Evolutionary conservation across 2,329 filamentous ascomycete species (phyloP).

Genomic region (Xylaria sp.): DNA sequence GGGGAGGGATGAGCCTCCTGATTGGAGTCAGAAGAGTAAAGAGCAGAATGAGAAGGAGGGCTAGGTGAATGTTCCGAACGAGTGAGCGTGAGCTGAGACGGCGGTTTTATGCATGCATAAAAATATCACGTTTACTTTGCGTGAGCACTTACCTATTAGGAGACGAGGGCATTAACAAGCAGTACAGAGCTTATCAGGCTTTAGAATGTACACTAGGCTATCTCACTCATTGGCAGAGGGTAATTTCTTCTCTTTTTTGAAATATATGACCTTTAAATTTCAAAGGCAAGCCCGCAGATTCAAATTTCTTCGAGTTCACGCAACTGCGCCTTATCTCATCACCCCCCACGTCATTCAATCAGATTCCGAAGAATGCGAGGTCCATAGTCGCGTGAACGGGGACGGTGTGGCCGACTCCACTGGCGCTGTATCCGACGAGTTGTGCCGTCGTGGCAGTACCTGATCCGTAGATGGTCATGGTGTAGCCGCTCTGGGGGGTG

Average conservation of each 20-base stretch:
- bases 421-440: conserved; percentile 44
- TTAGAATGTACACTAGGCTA: no score
- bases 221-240: not conserved
- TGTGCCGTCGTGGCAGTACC: conserved; percentile 37
- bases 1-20: conserved; percentile 64
- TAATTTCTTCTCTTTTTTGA: not conserved
- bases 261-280: not conserved
- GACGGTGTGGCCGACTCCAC: conserved; percentile 44
- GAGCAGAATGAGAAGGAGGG: conserved; percentile 62
- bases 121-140: no score
- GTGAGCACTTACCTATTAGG: no score
- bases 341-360: not conserved
- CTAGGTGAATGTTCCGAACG: conserved; percentile 50
- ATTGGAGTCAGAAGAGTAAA: conserved; percentile 63
- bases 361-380: conserved; percentile 45
- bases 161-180: no score
- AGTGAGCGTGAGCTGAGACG: not conserved
- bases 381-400: conserved; percentile 43
- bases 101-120: no score
- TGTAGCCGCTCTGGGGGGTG: conserved; percentile 45
- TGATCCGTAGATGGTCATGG: conserved; percentile 46
- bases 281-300: not conserved
- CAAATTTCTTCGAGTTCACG: not conserved
- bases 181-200: no score
- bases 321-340: not conserved